Evolutionary conservation across 768 basidiomycete genomes (phyloP).

Genomic region (Leccinum fibrillosum): DNA sequence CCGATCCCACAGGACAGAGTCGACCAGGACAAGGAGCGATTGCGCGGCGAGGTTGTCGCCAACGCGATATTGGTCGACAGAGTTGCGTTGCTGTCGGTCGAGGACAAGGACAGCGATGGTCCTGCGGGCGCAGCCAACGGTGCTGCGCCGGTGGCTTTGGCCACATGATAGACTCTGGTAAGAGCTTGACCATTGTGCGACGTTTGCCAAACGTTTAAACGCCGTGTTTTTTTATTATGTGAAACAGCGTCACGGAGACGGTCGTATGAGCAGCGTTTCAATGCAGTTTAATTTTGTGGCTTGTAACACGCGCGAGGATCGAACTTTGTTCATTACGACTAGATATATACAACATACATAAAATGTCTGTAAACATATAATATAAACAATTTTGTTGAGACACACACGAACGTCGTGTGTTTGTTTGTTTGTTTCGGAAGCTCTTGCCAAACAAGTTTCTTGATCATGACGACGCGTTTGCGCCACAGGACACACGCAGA

Average conservation of each 20-base stretch:
- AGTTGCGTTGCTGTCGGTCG: constrained; percentile 36
- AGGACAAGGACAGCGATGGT: constrained; percentile 19
- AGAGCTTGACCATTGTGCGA: neutral
- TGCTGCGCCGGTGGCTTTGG: constrained; percentile 18
- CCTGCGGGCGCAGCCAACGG: constrained; percentile 14
- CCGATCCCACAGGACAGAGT: constrained; percentile 21
- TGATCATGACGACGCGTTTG: constrained; percentile 53
- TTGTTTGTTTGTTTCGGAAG: constrained; percentile 26
- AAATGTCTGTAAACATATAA: constrained; percentile 38
- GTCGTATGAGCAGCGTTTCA: constrained; percentile 17
- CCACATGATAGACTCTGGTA: constrained; percentile 27
- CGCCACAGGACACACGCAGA: constrained; percentile 65
- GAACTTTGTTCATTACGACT: constrained; percentile 26
- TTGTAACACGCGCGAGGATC: constrained; percentile 21
- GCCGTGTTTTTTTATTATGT: neutral
- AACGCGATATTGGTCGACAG: constrained; percentile 37
- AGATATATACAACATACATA: constrained; percentile 31
- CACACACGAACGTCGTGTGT: neutral
- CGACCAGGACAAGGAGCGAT: constrained; percentile 34
- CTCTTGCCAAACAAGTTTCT: constrained; percentile 39
- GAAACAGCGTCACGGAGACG: constrained; percentile 11
- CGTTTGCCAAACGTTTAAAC: constrained; percentile 1
- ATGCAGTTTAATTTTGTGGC: constrained; percentile 26
- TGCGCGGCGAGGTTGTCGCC: constrained; percentile 34
- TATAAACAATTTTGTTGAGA: constrained; percentile 14